A percentile compares a stretch with the other conserved stretches of the same genome.
Evolutionary conservation across 192 early-diverging fungal genomes (phyloP).

Genomic region (Coemansia asiatica): DNA sequence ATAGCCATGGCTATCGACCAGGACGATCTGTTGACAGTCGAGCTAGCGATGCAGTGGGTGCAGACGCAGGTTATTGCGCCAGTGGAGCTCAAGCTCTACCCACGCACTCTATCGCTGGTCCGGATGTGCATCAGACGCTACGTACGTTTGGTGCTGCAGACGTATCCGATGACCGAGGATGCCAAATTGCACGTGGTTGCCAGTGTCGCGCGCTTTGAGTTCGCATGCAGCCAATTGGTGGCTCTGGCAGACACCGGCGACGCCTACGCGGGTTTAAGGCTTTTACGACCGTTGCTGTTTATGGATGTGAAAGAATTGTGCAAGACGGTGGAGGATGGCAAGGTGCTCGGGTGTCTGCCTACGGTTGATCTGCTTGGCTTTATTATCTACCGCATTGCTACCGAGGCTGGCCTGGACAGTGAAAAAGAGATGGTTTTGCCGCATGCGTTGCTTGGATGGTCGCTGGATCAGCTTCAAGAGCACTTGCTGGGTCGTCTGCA

Average conservation of each 20-base stretch:
- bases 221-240: constrained; percentile 36
- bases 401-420: constrained; percentile 3
- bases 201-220: constrained; percentile 38
- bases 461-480: background rate
- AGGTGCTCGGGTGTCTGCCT: background rate
- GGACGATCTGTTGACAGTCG: background rate
- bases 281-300: constrained; percentile 42
- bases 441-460: constrained; percentile 11
- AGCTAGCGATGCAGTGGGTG: constrained; percentile 28
- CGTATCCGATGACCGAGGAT: constrained; percentile 32
- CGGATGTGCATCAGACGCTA: constrained; percentile 6
- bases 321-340: background rate
- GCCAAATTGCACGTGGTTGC: constrained; percentile 27
- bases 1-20: background rate
- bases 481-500: background rate
- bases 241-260: constrained; percentile 12
- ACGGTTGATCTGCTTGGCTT: constrained; percentile 19
- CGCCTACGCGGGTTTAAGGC: constrained; percentile 18
- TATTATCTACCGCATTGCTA: constrained; percentile 23
- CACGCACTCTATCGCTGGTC: background rate
- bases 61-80: constrained; percentile 4
- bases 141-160: constrained; percentile 9
- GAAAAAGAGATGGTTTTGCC: constrained; percentile 9
- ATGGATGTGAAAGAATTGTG: constrained; percentile 13
- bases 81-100: background rate